Conservation (phyloP, 768 basidiomycete genomes). For the Galerina sulciceps region DNA sequence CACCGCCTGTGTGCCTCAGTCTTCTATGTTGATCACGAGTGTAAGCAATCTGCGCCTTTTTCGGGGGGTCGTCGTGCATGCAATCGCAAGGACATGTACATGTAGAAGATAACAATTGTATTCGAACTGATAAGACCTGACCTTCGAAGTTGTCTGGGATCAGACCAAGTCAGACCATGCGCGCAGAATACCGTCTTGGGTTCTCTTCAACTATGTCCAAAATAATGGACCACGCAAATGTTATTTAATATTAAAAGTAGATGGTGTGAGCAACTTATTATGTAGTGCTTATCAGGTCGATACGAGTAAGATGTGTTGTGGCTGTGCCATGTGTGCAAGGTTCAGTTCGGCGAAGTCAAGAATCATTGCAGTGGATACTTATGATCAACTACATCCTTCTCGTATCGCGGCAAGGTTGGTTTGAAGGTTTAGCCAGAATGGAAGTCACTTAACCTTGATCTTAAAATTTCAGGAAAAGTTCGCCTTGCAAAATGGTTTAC, state of each 20-base stretch:
- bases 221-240: no score
- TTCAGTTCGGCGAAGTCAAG: neutral
- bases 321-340: slow-evolving; percentile 16
- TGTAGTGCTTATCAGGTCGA: no score
- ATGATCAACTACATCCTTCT: slow-evolving; percentile 99
- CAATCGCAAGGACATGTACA: neutral
- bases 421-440: slow-evolving; percentile 3
- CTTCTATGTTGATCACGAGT: no score
- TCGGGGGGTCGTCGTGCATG: no score
- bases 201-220: neutral
- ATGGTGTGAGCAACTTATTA: no score
- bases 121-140: slow-evolving; percentile 1
- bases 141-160: neutral
- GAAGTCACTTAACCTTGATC: slow-evolving; percentile 2
- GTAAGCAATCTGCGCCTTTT: no score
- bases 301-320: slow-evolving; percentile 8
- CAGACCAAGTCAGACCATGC: neutral
- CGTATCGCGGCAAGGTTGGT: slow-evolving; percentile 91
- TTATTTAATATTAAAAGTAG: no score
- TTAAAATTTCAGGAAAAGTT: slow-evolving; percentile 76
- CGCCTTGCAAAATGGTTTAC: slow-evolving; percentile 98
- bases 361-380: slow-evolving; percentile 1
- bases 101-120: neutral
- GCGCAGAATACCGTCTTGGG: neutral
- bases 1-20: no score